Evolutionary conservation across 306 rosid genomes (phyloP), one percentile per base, ranked within the genome.

Genomic region (Ceratonia siliqua): DNA sequence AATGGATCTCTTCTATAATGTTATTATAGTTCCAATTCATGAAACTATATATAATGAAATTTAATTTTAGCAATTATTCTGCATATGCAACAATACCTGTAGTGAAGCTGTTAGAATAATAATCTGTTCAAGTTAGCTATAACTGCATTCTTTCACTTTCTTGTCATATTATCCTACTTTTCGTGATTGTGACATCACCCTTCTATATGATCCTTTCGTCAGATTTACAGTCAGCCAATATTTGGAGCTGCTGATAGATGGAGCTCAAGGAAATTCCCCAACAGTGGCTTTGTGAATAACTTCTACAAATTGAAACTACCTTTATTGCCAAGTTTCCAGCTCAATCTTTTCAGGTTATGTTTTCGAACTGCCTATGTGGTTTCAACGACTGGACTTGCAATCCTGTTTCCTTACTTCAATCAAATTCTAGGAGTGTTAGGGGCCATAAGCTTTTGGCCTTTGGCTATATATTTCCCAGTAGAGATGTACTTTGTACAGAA

Each of bases 361-460:
- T 93, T 86, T 45, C 73, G 97, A 80, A 89, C 95, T n/a, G 73
- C 38, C 15, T 91, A 82, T 78, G 98, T 93, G 56, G 61, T 86
- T 10, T 80, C 91, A 30, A 91, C 98, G 6, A 85, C 96, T 2
- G 89, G 74, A 32, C 6, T 89, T 5, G 97, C 91, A 35, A 81
- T 87, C 46, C 1, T 87, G 0, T 93, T 93, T 56, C 98, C 98
- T 54, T 93, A 93, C 82, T 93, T 93, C 87, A 89, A 93, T 85
- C 83, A 70, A 79, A 84, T 91, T 14, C 85, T 93, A 35, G 97
- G 96, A 68, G 84, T 93, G 20, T 78, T 93, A 32, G 98, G 98
- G 53, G 93, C 98, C 66, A 61, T 93, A 54, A 89, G 79, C 85
- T 93, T 93, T 72, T 93, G 98, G 98, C 98, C 98, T 59, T 18